Conservation (phyloP, 352 stramenopile genomes). For the Thalassiosira mediterranea region DNA sequence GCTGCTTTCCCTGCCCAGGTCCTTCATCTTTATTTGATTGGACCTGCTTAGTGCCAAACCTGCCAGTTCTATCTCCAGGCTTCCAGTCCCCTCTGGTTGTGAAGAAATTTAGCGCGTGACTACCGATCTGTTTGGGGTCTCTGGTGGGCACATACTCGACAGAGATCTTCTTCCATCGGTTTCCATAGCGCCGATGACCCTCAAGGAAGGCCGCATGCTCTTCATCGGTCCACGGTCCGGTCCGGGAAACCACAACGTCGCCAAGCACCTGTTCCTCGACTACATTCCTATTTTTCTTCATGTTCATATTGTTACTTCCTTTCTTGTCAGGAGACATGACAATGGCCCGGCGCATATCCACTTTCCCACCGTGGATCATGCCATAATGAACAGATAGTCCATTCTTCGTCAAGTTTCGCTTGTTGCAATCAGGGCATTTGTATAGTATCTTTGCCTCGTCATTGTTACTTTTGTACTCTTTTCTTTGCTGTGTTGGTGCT, state of each 20-base stretch:
- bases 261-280: conserved; percentile 3
- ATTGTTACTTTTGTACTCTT: neutral
- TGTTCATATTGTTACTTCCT: neutral
- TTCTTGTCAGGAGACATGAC: conserved; percentile 2
- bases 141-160: conserved; percentile 37
- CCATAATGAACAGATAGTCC: conserved; percentile 34
- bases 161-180: conserved; percentile 47
- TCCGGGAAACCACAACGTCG: neutral
- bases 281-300: conserved; percentile 18
- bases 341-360: conserved; percentile 9
- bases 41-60: too few species aligned
- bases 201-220: conserved; percentile 43
- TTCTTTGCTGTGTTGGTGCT: neutral
- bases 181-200: conserved; percentile 35
- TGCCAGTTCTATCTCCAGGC: too few species aligned
- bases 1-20: too few species aligned
- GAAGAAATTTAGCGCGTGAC: conserved; percentile 45
- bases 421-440: conserved; percentile 32
- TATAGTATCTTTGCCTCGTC: conserved; percentile 29
- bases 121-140: conserved; percentile 53
- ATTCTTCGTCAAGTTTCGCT: conserved; percentile 32
- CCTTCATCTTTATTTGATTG: neutral
- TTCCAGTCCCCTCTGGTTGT: conserved; percentile 31
- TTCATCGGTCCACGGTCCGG: conserved; percentile 40
- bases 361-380: conserved; percentile 30